Base-by-base conservation (phyloP, 257 asterid genomes). In the Linaria vulgaris region DNA sequence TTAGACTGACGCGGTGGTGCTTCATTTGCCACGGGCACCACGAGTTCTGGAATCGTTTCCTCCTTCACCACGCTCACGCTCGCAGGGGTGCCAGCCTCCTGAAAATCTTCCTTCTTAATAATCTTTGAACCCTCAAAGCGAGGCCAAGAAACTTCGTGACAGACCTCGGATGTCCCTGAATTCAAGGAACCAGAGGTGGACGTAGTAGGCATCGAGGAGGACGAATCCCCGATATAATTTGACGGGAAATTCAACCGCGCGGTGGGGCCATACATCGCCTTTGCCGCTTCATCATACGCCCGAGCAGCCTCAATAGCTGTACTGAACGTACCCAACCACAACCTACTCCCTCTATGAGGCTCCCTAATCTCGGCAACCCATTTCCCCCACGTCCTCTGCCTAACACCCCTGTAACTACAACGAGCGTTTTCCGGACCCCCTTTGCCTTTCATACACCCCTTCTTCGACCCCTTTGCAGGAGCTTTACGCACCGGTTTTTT, bases 351-450 rank as follows among this genome's bases (percentile, higher is more conserved):
- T 45, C 83, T 37, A 38, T 74, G 79, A 0, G 90, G 90, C 76
- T 80, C 90, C 46, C 90, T 64, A n/a, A 83, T 83, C 75, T 83
- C 90, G 1, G 90, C 81, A 23, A 83, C 90, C 90, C 90, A 83
- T 74, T 80, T 83, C 11, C 90, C 87, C 90, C 90, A 83, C 0
- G 85, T 83, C 65, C 90, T 74, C 81, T 83, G 90, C 69, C 90
- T 77, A 10, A 83, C 90, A 3, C 90, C 90, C 63, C 90, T 74
- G 39, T 74, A 83, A 39, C 71, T 83, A 73, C 78, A 80, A 19
- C 59, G 63, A 9, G 76, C 24, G 49, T 83, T 83, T 4, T 83
- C 87, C 0, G 90, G 87, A 16, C 90, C 90, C 0, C 90, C 90
- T 74, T 83, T 83, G 1, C 90, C 90, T 55, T 76, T 80, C 90